Evolutionary conservation across 805 yeast genomes (phyloP).

Genomic region (Barnettozyma botsteinii): DNA sequence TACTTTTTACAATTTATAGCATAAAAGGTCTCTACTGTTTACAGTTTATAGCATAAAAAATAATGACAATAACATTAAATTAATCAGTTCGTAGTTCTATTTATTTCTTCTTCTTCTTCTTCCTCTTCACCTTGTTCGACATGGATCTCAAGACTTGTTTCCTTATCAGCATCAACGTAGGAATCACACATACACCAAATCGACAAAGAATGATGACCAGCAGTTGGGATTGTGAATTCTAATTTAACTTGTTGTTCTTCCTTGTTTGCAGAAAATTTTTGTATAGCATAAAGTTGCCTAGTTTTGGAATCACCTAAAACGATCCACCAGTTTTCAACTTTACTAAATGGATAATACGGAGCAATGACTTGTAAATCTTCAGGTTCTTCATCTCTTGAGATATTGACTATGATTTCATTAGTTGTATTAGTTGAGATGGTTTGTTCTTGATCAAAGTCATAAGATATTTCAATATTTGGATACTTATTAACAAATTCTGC

Average conservation of each 20-base stretch:
- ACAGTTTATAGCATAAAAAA: no score
- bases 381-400: conserved; percentile 74
- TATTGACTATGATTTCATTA: conserved; percentile 39
- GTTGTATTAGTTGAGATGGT: conserved; percentile 44
- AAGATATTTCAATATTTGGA: conserved; percentile 75
- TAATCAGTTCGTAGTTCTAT: background rate
- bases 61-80: background rate
- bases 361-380: conserved; percentile 57
- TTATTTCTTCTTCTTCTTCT: conserved; percentile 18
- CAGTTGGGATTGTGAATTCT: conserved; percentile 49
- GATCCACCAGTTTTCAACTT: conserved; percentile 81
- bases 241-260: conserved; percentile 49
- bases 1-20: no score
- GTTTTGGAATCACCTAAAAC: conserved; percentile 64
- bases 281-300: conserved; percentile 65
- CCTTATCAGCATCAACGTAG: conserved; percentile 89
- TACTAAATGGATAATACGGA: conserved; percentile 52
- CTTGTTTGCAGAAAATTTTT: conserved; percentile 50
- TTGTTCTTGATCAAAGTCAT: conserved; percentile 39
- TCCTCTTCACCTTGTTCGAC: conserved; percentile 32
- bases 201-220: conserved; percentile 57
- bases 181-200: conserved; percentile 90
- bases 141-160: conserved; percentile 49
- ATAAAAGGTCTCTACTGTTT: no score
- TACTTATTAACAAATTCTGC: conserved; percentile 87